Evolutionary conservation across 2,329 filamentous ascomycete genomes (phyloP).

Genomic region (Beauveria pseudobassiana): DNA sequence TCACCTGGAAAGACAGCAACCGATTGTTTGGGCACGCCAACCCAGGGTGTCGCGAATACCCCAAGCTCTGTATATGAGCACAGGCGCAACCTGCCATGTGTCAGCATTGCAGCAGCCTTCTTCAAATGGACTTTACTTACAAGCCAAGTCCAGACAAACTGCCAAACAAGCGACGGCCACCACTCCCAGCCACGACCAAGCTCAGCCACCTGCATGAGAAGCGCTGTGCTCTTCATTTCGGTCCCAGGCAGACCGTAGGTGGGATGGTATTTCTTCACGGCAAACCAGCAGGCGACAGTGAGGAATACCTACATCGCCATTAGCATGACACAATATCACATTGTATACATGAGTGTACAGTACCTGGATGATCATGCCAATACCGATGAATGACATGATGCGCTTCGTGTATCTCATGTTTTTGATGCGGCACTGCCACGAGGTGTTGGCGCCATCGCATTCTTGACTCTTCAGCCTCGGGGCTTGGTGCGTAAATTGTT

Average conservation of each 20-base stretch:
- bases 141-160: constrained; percentile 46
- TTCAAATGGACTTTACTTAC: constrained; percentile 17
- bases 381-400: constrained; percentile 36
- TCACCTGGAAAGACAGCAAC: constrained; percentile 25
- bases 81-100: constrained; percentile 34
- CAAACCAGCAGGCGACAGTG: constrained; percentile 46
- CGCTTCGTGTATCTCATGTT: constrained; percentile 30
- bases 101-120: neutral
- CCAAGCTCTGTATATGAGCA: constrained; percentile 44
- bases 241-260: constrained; percentile 39
- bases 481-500: constrained; percentile 26
- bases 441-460: constrained; percentile 23
- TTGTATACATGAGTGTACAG: neutral
- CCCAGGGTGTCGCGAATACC: constrained; percentile 48
- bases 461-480: constrained; percentile 12
- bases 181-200: constrained; percentile 50
- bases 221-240: constrained; percentile 21
- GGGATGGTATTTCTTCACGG: constrained; percentile 50
- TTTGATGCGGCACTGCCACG: constrained; percentile 27
- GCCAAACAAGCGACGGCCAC: constrained; percentile 50
- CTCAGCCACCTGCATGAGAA: constrained; percentile 34
- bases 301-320: constrained; percentile 36
- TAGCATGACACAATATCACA: neutral
- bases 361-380: constrained; percentile 44
- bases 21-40: constrained; percentile 49